Evolutionary conservation across 768 basidiomycete species (phyloP).

Genomic region (Amyloporia xantha): DNA sequence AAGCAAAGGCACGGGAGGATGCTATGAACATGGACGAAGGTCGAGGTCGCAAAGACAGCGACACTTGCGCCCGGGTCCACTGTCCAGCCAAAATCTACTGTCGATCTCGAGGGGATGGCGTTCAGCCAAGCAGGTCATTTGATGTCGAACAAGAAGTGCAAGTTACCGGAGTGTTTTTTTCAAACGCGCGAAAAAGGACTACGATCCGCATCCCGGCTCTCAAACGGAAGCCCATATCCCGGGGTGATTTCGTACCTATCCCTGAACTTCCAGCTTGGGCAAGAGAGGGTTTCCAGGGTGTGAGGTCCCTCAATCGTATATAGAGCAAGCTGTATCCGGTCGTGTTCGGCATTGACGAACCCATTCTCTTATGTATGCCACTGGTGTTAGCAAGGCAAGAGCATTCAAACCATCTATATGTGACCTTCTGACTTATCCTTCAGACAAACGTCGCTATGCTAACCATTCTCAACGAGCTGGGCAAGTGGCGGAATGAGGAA

Average conservation of each 20-base stretch:
- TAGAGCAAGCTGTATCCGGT: slow-evolving; percentile 91
- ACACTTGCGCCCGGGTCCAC: slow-evolving; percentile 84
- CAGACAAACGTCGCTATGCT: slow-evolving; percentile 99
- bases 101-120: slow-evolving; percentile 93
- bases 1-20: slow-evolving; percentile 46
- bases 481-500: slow-evolving; percentile 78
- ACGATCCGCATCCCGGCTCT: slow-evolving; percentile 95
- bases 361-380: slow-evolving; percentile 91
- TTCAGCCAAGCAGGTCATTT: slow-evolving; percentile 94
- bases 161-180: slow-evolving; percentile 94
- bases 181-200: slow-evolving; percentile 94
- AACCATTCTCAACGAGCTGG: slow-evolving; percentile 84
- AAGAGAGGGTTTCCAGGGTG: slow-evolving; percentile 73
- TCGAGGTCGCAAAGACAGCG: slow-evolving; percentile 67
- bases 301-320: slow-evolving; percentile 77
- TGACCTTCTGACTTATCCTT: slow-evolving; percentile 16
- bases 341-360: slow-evolving; percentile 93
- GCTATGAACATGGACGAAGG: slow-evolving; percentile 76
- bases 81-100: slow-evolving; percentile 74
- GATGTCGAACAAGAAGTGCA: slow-evolving; percentile 99
- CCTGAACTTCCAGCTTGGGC: slow-evolving; percentile 80
- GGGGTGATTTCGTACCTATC: slow-evolving; percentile 68
- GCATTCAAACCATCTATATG: neutral
- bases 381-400: slow-evolving; percentile 93
- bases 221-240: slow-evolving; percentile 59